These are phyloP conservation scores for Pascua sp. DNA, from an alignment of 1,284 basidiomycete species.

Conservation along the genomic window DNA sequence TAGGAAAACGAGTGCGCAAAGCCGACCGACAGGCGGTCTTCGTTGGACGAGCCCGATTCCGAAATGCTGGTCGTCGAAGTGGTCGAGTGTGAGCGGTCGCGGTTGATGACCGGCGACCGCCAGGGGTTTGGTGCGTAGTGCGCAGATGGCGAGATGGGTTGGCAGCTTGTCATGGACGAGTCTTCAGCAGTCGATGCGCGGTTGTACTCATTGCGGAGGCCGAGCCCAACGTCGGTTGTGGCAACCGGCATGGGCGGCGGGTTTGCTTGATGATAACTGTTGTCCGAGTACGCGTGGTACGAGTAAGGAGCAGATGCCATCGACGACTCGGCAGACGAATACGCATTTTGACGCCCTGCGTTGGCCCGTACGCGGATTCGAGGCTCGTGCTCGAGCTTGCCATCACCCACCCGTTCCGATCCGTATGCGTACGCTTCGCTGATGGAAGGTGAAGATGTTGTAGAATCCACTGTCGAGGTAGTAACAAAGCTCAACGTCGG, in stretches of 20 bases:
- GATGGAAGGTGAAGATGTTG: conserved; percentile 37
- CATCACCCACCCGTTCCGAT: conserved; percentile 19
- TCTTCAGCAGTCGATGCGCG: not conserved
- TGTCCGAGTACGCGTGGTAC: conserved; percentile 33
- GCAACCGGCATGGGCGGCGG: conserved; percentile 37
- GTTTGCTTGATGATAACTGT: conserved; percentile 26
- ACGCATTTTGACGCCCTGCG: conserved; percentile 37
- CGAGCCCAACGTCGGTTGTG: conserved; percentile 14
- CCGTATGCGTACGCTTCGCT: conserved; percentile 30
- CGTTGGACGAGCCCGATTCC: conserved; percentile 7
- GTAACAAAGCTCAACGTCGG: conserved; percentile 47
- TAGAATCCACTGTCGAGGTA: conserved; percentile 43
- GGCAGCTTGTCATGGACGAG: conserved; percentile 1
- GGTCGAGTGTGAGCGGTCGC: conserved; percentile 37
- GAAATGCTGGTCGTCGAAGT: conserved; percentile 18
- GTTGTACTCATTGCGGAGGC: conserved; percentile 2
- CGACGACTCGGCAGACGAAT: conserved; percentile 45
- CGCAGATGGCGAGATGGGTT: conserved; percentile 3
- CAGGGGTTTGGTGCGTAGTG: conserved; percentile 7
- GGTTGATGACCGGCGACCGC: conserved; percentile 16
- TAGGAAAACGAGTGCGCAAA: conserved; percentile 20
- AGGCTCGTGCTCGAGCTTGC: conserved; percentile 31
- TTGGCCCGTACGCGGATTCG: conserved; percentile 33
- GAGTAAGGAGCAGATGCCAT: conserved; percentile 40
- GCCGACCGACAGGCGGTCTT: conserved; percentile 11